Evolutionary conservation across 768 basidiomycete genomes (phyloP), one percentile per base, ranked within the genome.

Genomic region (Mycena capillaripes): DNA sequence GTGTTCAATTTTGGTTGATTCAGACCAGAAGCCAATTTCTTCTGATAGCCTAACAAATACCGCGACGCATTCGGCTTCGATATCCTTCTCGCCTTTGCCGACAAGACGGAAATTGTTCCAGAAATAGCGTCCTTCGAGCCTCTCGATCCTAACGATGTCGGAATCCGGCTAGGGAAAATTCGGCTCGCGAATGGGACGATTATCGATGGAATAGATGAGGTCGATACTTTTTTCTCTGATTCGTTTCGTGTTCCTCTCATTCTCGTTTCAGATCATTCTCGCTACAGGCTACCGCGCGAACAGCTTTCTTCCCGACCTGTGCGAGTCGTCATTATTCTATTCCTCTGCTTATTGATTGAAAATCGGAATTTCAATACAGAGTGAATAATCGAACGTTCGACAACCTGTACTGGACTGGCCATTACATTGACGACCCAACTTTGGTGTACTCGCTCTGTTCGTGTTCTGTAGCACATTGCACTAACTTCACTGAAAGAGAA

Each of bases 351-450:
- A n/a, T n/a, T n/a, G n/a, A n/a, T n/a, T n/a, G n/a, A n/a, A n/a
- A n/a, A n/a, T n/a, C n/a, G n/a, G n/a, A n/a, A n/a, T n/a, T n/a
- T n/a, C n/a, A n/a, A 36, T 40, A 21, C 46, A 69, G 61, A 23
- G 70, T 70, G 25, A 59, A 68, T 17, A 67, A 67, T 9, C 36
- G 2, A 9, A 53, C 66, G 7, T 6, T 57, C 29, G 46, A 63
- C 48, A 75, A 75, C 30, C 68, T 75, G 21, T 70, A 77, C 53
- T 77, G 76, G 76, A 77, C 75, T 32, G 76, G 75, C 11, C 76
- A 79, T 62, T 83, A 81, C 71, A 80, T 82, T 29, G 77, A 76
- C 5, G 82, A 83, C 56, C 82, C 82, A 0, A 81, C 82, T 2
- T 71, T 83, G 2, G 78, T 79, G 1, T 81, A 81, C 60, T 63